Base-by-base conservation (phyloP, 495 filamentous ascomycete genomes). In the Chaetomidium leptoderma region DNA sequence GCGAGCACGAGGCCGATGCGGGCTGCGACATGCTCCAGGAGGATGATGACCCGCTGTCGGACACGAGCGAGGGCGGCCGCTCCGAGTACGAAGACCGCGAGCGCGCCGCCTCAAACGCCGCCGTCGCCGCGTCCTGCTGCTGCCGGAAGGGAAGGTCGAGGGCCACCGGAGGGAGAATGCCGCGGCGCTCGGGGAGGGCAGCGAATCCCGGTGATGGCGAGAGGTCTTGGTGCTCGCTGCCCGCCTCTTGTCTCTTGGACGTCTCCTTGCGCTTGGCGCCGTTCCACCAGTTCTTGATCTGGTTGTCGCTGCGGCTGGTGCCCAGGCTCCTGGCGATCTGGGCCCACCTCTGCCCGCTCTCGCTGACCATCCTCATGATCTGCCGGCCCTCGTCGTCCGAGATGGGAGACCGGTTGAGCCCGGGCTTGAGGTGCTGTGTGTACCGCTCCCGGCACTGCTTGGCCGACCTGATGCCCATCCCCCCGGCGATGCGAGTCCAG, bases 241-340 rank as follows among this genome's bases (percentile, higher is more conserved):
- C 13, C 6, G 51, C 57, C 55, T 64, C 66, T 21, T 58, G 59
- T 16, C 50, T 58, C 47, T 69, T 63, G 17, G 29, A 19, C 23
- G 73, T 63, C 69, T 76, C 65, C 60, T 81, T 72, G 63, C 92
- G 83, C 85, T 90, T 86, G 67, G 88, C 89, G 33, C 93, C 92
- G 72, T 98, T 97, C 90, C 90, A 97, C 90, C 91, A 97, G 74
- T 98, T 98, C 83, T 98, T 98, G 49, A 98, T 91, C 32, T 90
- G 89, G 67, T 98, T 98, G 78, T 98, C 93, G 75, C 91, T 96
- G 63, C 93, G 85, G 59, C 92, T 92, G 17, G 86, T 82, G 56
- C 56, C 56, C 23, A 98, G 82, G 17, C 82, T 77, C 64, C 93
- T 82, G 26, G 93, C 92, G 63, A 98, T 97, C 63, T 97, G 90